Evolutionary conservation across 805 yeast genomes (phyloP).

Genomic region (Cyberlindnera veronae): DNA sequence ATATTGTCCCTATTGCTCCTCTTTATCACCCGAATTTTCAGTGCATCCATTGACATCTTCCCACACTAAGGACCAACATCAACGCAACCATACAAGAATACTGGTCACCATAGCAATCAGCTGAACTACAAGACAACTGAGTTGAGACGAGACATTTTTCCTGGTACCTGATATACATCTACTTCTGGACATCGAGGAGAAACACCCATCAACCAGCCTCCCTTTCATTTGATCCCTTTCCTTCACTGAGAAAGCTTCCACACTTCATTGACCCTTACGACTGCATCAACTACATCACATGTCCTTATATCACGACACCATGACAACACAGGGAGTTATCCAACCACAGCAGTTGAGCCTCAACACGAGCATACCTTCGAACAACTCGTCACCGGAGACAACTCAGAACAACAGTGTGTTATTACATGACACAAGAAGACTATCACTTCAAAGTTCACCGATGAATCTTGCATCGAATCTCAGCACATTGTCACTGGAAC

Average conservation of each 20-base stretch:
- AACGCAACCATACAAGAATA: neutral
- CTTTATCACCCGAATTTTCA: neutral
- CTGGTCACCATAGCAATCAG: too few relatives aligned
- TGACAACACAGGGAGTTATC: conserved; percentile 9
- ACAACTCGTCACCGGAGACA: conserved; percentile 22
- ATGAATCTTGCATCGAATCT: conserved; percentile 20
- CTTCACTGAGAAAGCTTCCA: too few relatives aligned
- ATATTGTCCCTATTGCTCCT: too few relatives aligned
- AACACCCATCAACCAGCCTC: too few relatives aligned
- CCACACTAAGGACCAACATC: neutral
- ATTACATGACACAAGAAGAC: conserved; percentile 17
- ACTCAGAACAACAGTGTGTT: conserved; percentile 15
- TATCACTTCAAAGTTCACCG: conserved; percentile 25
- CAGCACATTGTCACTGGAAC: conserved; percentile 17
- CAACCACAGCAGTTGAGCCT: conserved; percentile 13
- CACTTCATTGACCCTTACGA: too few relatives aligned
- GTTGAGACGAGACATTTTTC: too few relatives aligned
- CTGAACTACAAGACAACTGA: too few relatives aligned
- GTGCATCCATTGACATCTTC: conserved; percentile 1
- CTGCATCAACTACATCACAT: too few relatives aligned
- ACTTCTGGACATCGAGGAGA: too few relatives aligned
- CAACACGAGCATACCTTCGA: conserved; percentile 18
- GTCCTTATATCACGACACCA: too few relatives aligned
- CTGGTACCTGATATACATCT: too few relatives aligned
- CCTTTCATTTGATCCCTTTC: too few relatives aligned